Conservation (phyloP, 2,329 filamentous ascomycete species). For the Shiraia bambusicola region DNA sequence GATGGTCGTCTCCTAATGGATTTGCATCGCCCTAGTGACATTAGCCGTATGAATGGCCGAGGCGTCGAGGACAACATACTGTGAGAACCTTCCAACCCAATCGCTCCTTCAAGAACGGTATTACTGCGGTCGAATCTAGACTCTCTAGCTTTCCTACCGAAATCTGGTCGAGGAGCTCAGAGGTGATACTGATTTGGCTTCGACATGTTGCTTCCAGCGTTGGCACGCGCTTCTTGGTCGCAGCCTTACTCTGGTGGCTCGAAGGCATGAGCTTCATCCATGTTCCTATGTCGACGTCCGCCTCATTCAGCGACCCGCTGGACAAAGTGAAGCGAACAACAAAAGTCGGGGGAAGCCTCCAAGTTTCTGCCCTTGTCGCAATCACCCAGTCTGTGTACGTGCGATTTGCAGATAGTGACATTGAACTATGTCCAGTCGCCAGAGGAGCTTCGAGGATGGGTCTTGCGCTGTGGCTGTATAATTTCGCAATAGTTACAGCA, state of each 20-base stretch:
- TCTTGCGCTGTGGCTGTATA: slow-evolving; percentile 25
- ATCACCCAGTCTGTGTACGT: slow-evolving; percentile 33
- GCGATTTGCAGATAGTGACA: slow-evolving; percentile 1
- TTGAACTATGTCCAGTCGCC: background rate
- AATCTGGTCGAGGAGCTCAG: slow-evolving; percentile 26
- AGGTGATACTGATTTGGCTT: slow-evolving; percentile 28
- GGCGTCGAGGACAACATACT: slow-evolving; percentile 12
- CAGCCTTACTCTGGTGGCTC: slow-evolving; percentile 2
- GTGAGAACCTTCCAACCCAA: slow-evolving; percentile 33
- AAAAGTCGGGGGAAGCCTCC: slow-evolving; percentile 19
- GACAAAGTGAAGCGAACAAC: slow-evolving; percentile 25
- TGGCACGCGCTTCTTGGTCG: slow-evolving; percentile 50
- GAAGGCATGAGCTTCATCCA: slow-evolving; percentile 29
- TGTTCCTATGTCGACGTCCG: slow-evolving; percentile 20
- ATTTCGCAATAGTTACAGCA: slow-evolving; percentile 17
- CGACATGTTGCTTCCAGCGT: slow-evolving; percentile 10
- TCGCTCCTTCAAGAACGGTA: slow-evolving; percentile 28
- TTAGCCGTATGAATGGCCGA: slow-evolving; percentile 2
- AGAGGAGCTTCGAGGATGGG: slow-evolving; percentile 1
- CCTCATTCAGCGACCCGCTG: slow-evolving; percentile 18
- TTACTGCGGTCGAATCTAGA: slow-evolving; percentile 22
- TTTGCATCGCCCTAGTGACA: slow-evolving; percentile 14
- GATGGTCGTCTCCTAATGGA: slow-evolving; percentile 8
- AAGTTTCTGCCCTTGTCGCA: slow-evolving; percentile 9
- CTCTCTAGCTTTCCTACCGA: slow-evolving; percentile 18